Percentiles rank a stretch among this genome's conserved stretches.
Evolutionary conservation across 2,329 filamentous ascomycete genomes (phyloP).

Genomic region (Hypomyces rosellus): DNA sequence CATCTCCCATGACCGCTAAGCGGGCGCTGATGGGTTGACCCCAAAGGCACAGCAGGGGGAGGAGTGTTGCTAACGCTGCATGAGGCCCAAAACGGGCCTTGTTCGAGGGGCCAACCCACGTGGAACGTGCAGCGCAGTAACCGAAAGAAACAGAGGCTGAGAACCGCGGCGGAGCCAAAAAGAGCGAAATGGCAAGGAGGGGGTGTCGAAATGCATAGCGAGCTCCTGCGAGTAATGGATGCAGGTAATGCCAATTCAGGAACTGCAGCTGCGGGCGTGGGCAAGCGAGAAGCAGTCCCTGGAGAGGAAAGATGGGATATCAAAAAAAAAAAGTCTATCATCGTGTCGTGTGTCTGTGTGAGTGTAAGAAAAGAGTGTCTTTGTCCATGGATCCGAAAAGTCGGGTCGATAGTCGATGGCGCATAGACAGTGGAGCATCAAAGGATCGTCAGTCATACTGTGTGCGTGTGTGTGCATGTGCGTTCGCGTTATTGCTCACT

Average conservation of each 20-base stretch:
- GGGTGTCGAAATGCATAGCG: not conserved
- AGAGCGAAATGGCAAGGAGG: not conserved
- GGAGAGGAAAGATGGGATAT: too few species aligned
- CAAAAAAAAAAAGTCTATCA: too few species aligned
- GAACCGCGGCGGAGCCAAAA: conserved; percentile 1
- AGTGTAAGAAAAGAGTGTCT: too few species aligned
- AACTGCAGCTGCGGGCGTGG: not conserved
- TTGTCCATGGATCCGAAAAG: too few species aligned
- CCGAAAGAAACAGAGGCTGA: not conserved
- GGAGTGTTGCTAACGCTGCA: conserved; percentile 20
- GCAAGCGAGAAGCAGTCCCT: too few species aligned
- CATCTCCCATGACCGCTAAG: conserved; percentile 1
- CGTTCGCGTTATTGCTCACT: too few species aligned
- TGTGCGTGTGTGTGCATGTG: too few species aligned
- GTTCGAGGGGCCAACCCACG: conserved; percentile 21
- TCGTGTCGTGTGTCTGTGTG: too few species aligned
- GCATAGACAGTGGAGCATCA: too few species aligned
- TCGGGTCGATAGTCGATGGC: too few species aligned
- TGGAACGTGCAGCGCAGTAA: conserved; percentile 23
- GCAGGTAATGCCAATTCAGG: conserved; percentile 6
- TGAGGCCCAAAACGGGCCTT: conserved; percentile 19
- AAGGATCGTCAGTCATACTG: too few species aligned
- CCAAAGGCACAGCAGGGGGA: conserved; percentile 9
- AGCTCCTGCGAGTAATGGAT: conserved; percentile 2
- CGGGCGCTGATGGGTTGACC: not conserved